These are phyloP conservation scores for Catunica adiposa DNA, from an alignment of 2,329 filamentous ascomycete genomes.

Conservation along the genomic window DNA sequence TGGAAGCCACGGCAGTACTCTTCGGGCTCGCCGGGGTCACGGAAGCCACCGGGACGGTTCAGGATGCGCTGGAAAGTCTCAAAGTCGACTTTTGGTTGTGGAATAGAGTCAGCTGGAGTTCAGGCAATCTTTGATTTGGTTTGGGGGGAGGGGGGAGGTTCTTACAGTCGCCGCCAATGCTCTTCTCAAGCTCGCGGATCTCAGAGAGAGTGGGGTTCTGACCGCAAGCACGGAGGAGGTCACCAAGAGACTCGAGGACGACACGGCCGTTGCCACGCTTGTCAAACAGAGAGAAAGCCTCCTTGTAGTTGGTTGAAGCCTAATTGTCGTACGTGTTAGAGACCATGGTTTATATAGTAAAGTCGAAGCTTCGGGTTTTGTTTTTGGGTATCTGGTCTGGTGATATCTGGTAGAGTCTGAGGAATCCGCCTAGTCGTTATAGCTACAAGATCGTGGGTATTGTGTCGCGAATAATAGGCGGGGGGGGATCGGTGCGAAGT, in stretches of 20 bases:
- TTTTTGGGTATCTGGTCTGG: neutral
- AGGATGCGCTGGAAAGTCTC: constrained; percentile 93
- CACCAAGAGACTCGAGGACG: constrained; percentile 68
- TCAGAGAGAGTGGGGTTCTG: constrained; percentile 94
- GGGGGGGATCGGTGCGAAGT: too few species aligned
- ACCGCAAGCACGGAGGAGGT: constrained; percentile 87
- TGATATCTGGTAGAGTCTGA: too few species aligned
- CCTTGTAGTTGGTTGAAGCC: constrained; percentile 96
- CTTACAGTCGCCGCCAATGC: constrained; percentile 79
- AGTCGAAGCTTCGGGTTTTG: neutral
- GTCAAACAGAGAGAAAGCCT: constrained; percentile 98
- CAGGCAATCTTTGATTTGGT: neutral
- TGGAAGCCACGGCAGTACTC: constrained; percentile 98
- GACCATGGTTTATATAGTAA: constrained; percentile 10
- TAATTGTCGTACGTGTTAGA: constrained; percentile 39
- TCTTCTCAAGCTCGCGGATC: constrained; percentile 84
- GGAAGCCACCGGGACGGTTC: constrained; percentile 94
- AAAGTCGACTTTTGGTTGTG: constrained; percentile 60
- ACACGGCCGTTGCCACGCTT: constrained; percentile 96
- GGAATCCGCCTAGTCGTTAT: too few species aligned
- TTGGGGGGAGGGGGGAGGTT: constrained; percentile 19
- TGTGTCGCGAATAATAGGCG: too few species aligned
- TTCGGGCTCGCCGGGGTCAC: constrained; percentile 91
- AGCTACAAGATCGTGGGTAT: too few species aligned
- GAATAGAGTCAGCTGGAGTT: neutral